Evolutionary conservation across 129 eudicot species (phyloP).

Genomic region (Helianthus annuus): HanXRQr2.0-SUNRISE NC_035447.2:115332337-115332836

Average conservation of each 20-base stretch:
- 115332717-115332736: too few species aligned
- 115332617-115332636: too few species aligned
- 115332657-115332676: too few species aligned
- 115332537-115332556: constrained; percentile 81
- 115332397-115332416: constrained; percentile 62
- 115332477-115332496: constrained; percentile 75
- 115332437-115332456: constrained; percentile 85
- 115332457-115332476: constrained; percentile 94
- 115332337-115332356: constrained; percentile 18
- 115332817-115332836: neutral
- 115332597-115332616: too few species aligned
- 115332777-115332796: neutral
- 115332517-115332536: constrained; percentile 81
- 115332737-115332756: too few species aligned
- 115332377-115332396: constrained; percentile 1
- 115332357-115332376: constrained; percentile 6
- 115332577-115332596: neutral
- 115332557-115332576: constrained; percentile 38
- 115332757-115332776: too few species aligned
- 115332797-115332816: neutral
- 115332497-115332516: constrained; percentile 70
- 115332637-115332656: too few species aligned
- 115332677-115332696: too few species aligned
- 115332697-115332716: too few species aligned
- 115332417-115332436: constrained; percentile 88